A percentile compares a stretch with the other conserved stretches of the same genome.
Evolutionary conservation across 164 flowering plant genomes (phyloP).

Genomic region (Amborella trichopoda): DNA sequence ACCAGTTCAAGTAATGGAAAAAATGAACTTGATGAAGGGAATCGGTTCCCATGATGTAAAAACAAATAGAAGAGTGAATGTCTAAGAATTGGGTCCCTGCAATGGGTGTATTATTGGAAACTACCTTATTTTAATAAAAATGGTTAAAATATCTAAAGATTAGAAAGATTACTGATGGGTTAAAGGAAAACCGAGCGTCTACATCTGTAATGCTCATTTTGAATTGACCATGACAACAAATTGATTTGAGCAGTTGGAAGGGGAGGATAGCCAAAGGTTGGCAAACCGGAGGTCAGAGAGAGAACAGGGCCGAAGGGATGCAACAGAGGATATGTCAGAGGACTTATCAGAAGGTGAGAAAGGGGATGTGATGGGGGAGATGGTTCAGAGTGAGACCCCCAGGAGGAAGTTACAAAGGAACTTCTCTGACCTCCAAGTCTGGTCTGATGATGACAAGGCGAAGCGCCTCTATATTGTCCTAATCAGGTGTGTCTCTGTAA

Average conservation of each 20-base stretch:
- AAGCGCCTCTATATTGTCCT: conserved; percentile 79
- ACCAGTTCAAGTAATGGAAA: no score
- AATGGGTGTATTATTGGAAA: no score
- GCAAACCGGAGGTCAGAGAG: conserved; percentile 62
- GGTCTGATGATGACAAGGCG: conserved; percentile 81
- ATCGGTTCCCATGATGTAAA: no score
- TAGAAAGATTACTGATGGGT: no score
- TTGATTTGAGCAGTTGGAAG: conserved; percentile 42
- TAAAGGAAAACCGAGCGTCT: no score
- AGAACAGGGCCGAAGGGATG: conserved; percentile 77
- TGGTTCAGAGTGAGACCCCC: conserved; percentile 38
- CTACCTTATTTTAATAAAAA: no score
- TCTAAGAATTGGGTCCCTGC: no score
- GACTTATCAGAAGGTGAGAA: conserved; percentile 71
- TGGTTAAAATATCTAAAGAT: no score
- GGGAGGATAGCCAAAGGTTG: conserved; percentile 51
- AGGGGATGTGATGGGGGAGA: conserved; percentile 52
- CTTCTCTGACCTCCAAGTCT: conserved; percentile 55
- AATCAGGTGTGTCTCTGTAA: conserved; percentile 38
- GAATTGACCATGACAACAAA: no score
- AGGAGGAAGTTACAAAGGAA: conserved; percentile 43
- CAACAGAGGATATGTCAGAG: conserved; percentile 79
- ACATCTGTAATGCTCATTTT: no score
- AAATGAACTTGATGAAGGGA: no score
- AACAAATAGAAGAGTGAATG: no score